Conservation (phyloP, 108 stramenopile species). For the Skeletonema potamos region DNA sequence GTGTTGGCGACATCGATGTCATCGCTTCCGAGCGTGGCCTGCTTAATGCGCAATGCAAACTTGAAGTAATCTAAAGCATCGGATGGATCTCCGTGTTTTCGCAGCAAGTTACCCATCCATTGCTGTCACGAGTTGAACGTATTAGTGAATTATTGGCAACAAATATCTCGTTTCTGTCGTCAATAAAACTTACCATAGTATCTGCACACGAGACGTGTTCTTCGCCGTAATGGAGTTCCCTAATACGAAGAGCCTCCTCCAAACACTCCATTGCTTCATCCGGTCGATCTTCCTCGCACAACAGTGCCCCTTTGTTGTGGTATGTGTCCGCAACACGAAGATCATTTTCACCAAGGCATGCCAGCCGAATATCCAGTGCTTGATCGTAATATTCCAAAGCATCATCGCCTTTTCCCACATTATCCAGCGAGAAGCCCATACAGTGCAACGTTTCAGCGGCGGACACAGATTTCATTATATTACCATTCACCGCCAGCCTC, state of each 20-base stretch:
- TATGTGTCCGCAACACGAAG: constrained; percentile 48
- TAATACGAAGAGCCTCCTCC: constrained; percentile 50
- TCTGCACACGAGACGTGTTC: constrained; percentile 54
- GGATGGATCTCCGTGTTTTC: constrained; percentile 45
- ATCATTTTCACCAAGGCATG: constrained; percentile 38
- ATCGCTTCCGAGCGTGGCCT: constrained; percentile 38
- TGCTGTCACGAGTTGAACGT: constrained; percentile 3
- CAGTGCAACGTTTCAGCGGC: constrained; percentile 49
- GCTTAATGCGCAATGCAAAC: constrained; percentile 49
- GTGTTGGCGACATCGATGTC: constrained; percentile 54
- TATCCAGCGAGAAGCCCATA: constrained; percentile 52
- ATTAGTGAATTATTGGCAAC: background rate
- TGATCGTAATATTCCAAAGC: constrained; percentile 45
- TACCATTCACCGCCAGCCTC: constrained; percentile 19
- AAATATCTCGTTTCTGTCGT: background rate
- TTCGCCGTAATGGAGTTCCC: constrained; percentile 45
- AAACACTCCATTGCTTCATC: constrained; percentile 54
- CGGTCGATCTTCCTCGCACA: constrained; percentile 43
- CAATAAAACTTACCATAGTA: constrained; percentile 22
- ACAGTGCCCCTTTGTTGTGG: constrained; percentile 55
- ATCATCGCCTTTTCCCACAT: constrained; percentile 36
- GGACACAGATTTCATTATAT: constrained; percentile 24
- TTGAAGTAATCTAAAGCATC: constrained; percentile 54
- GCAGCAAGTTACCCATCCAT: constrained; percentile 53
- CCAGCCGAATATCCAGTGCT: constrained; percentile 30